Evolutionary conservation across 1,284 basidiomycete genomes (phyloP), one percentile per base, ranked within the genome.

Genomic region (Taiwanofungus camphoratus): DNA sequence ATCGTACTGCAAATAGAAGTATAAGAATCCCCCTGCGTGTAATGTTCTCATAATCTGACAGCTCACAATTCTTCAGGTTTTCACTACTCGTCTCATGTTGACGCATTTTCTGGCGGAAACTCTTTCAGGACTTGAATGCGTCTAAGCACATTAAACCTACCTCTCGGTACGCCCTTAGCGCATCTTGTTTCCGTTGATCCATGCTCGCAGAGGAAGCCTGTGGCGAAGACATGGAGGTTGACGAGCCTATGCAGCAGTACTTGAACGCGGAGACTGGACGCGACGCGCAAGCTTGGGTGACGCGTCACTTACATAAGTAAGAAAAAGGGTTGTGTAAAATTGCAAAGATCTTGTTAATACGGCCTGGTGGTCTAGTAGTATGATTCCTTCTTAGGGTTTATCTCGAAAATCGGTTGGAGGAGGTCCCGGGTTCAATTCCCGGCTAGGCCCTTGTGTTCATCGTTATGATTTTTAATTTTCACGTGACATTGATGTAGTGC

Each of bases 401-500:
- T n/a, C n/a, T n/a, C n/a, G n/a, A n/a, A n/a, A n/a, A n/a, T n/a
- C n/a, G n/a, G n/a, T 50, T 82, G 80, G 79, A 82, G 79, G 82
- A 83, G 81, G 82, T 84, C 81, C 81, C 77, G 79, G 82, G 82
- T 83, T 85, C 82, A 82, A 83, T 83, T 83, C 80, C 80, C 79
- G 77, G 79, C 76, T 13, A 27, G 26, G 26, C 26, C 26, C 26
- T n/a, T n/a, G n/a, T n/a, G n/a, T n/a, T n/a, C n/a, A n/a, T n/a
- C n/a, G n/a, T n/a, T n/a, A n/a, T n/a, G n/a, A n/a, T n/a, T n/a
- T n/a, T n/a, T n/a, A n/a, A n/a, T n/a, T n/a, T n/a, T n/a, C n/a
- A n/a, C n/a, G n/a, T n/a, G n/a, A n/a, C n/a, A n/a, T n/a, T n/a
- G n/a, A n/a, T n/a, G n/a, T n/a, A n/a, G n/a, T n/a, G n/a, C n/a